Evolutionary conservation across 1,139 yeast species (phyloP).

Genomic region (Kodamaea anthophila): DNA sequence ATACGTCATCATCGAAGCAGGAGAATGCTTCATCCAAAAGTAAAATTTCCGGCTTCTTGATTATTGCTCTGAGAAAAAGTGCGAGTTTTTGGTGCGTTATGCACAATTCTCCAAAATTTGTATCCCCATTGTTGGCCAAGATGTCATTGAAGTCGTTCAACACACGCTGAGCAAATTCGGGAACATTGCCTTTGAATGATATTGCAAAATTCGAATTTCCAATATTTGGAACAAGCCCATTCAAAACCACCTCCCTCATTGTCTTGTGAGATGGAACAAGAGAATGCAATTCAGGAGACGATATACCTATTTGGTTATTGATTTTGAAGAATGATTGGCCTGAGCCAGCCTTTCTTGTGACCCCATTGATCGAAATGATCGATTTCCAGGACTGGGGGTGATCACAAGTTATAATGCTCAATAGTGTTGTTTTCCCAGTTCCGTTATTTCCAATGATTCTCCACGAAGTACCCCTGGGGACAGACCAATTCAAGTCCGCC

Average conservation of each 20-base stretch:
- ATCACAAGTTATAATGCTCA: slow-evolving; percentile 83
- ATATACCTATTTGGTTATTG: slow-evolving; percentile 74
- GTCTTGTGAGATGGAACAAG: slow-evolving; percentile 59
- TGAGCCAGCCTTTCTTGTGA: slow-evolving; percentile 62
- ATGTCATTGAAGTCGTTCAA: slow-evolving; percentile 20
- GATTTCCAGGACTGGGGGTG: slow-evolving; percentile 96
- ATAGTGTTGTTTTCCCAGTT: slow-evolving; percentile 82
- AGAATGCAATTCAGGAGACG: slow-evolving; percentile 90
- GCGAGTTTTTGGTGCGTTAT: slow-evolving; percentile 77
- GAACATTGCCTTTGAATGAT: slow-evolving; percentile 6
- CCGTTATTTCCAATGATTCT: slow-evolving; percentile 88
- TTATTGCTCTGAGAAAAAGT: slow-evolving; percentile 66
- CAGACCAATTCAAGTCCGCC: slow-evolving; percentile 57
- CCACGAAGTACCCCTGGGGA: slow-evolving; percentile 74
- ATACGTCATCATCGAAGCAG: slow-evolving; percentile 66
- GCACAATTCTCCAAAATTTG: slow-evolving; percentile 46
- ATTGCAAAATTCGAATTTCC: slow-evolving; percentile 47
- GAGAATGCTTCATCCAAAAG: slow-evolving; percentile 92
- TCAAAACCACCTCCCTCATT: slow-evolving; percentile 55
- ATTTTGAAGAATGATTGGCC: slow-evolving; percentile 71
- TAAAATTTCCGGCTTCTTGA: slow-evolving; percentile 69
- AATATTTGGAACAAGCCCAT: slow-evolving; percentile 56
- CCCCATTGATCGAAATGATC: slow-evolving; percentile 58
- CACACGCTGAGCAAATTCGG: slow-evolving; percentile 13
- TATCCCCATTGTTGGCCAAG: slow-evolving; percentile 27